Evolutionary conservation across 805 yeast species (phyloP).

Genomic region (Cyberlindnera mrakii): DNA sequence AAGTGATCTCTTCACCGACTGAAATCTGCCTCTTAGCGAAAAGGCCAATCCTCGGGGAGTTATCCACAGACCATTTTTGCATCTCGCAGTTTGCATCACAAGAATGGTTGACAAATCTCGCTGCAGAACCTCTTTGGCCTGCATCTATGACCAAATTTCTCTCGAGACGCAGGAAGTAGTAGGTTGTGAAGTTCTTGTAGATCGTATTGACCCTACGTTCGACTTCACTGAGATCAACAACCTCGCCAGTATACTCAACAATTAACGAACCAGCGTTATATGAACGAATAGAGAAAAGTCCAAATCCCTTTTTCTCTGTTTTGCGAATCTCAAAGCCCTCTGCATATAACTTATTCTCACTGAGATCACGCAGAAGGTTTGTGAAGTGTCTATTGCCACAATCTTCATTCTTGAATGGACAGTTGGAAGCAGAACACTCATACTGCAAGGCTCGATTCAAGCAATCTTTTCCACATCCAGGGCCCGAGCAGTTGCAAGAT

Average conservation of each 20-base stretch:
- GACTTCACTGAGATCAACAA: constrained; percentile 34
- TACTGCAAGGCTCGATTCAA: constrained; percentile 25
- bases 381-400: constrained; percentile 36
- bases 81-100: constrained; percentile 42
- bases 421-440: constrained; percentile 29
- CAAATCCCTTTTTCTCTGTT: constrained; percentile 37
- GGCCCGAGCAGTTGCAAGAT: constrained; percentile 18
- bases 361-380: constrained; percentile 14
- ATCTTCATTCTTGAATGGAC: constrained; percentile 25
- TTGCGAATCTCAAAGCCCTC: constrained; percentile 28
- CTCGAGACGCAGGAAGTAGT: constrained; percentile 37
- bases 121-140: constrained; percentile 39
- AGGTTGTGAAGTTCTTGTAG: constrained; percentile 29
- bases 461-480: constrained; percentile 29
- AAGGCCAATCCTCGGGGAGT: constrained; percentile 39
- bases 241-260: constrained; percentile 45
- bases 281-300: constrained; percentile 32
- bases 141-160: constrained; percentile 39
- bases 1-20: constrained; percentile 39
- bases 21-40: constrained; percentile 34
- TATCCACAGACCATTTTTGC: constrained; percentile 43
- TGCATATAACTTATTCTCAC: constrained; percentile 16
- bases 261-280: constrained; percentile 35
- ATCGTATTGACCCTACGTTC: constrained; percentile 29
- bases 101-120: constrained; percentile 46